Base-by-base conservation (phyloP, 805 yeast genomes). In the Kuraishia capsulata region DNA sequence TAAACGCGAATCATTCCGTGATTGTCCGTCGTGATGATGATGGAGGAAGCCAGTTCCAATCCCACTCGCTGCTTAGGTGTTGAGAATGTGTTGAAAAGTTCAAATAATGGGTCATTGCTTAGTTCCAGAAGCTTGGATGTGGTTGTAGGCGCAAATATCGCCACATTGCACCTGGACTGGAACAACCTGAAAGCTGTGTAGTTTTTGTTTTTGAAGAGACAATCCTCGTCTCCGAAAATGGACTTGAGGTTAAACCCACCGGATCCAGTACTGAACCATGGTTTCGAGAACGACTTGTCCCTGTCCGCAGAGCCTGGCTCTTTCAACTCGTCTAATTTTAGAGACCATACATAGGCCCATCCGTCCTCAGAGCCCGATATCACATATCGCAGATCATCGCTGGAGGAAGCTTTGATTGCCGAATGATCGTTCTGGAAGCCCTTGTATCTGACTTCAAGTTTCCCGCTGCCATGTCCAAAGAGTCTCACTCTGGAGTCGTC, bases 361-460 rank as follows among this genome's bases (percentile, higher is more conserved):
- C 84, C 86, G 59, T 89, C 92, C 53, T 89, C 96, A 10, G 94
- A 82, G 0, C 95, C 95, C 5, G 83, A 68, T 6, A 88, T 69
- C 4, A 88, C 69, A 50, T 73, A 74, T 10, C 60, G 51, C 38
- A 65, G 59, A 47, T 78, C 78, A 37, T 76, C 85, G 19, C 79
- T 73, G 2, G 73, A 51, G 0, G 73, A 58, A 0, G 96, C 96
- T 10, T 67, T 66, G 37, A 84, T 81, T 31, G 85, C 87, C 4
- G 90, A 75, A 34, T 78, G 73, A 39, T 70, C 71, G 55, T 86
- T 87, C 25, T 74, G 70, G 39, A 74, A 69, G 0, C 97, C 97
- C 46, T 77, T 81, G 55, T 81, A 78, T 36, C 81, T 71, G 33
- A 78, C 76, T 30, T 81, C 77, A 42, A 88, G 53, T 28, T 69